These are phyloP conservation scores for Pythium dissotocum DNA, from an alignment of 352 stramenopile species.

Conservation along the genomic window DNA sequence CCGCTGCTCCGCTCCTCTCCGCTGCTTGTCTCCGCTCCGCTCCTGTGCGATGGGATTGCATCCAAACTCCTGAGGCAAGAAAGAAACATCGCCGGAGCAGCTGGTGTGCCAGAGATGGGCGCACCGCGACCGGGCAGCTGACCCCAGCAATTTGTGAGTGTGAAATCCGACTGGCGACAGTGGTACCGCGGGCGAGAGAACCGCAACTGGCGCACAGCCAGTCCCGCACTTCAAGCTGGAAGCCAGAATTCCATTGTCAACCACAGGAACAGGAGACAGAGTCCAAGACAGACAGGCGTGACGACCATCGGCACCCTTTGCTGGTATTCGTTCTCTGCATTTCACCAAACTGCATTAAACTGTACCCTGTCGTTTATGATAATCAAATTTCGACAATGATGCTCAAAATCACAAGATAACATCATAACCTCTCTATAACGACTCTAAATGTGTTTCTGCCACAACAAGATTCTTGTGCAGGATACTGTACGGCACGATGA, in stretches of 20 bases:
- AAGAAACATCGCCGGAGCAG: neutral
- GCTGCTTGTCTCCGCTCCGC: too few species aligned
- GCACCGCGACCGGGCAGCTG: conserved; percentile 3
- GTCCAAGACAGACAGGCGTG: conserved; percentile 1
- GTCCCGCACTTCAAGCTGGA: conserved; percentile 17
- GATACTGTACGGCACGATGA: neutral
- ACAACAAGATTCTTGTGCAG: too few species aligned
- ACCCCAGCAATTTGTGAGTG: neutral
- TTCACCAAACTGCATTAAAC: neutral
- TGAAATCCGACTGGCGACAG: conserved; percentile 21
- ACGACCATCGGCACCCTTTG: neutral
- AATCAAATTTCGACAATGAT: neutral
- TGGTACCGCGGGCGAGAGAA: conserved; percentile 19
- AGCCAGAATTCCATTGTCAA: neutral
- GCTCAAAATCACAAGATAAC: too few species aligned
- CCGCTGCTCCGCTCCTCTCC: too few species aligned
- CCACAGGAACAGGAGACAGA: neutral
- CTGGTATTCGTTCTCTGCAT: neutral
- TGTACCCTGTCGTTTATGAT: neutral
- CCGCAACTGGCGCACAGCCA: conserved; percentile 13
- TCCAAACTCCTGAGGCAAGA: neutral
- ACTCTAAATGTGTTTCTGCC: too few species aligned
- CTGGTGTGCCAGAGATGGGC: conserved; percentile 8
- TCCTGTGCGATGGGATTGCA: neutral
- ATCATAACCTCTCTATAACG: too few species aligned